These are phyloP conservation scores for Fusarium sp. DNA, from an alignment of 2,329 filamentous ascomycete genomes.

Conservation along the genomic window DNA sequence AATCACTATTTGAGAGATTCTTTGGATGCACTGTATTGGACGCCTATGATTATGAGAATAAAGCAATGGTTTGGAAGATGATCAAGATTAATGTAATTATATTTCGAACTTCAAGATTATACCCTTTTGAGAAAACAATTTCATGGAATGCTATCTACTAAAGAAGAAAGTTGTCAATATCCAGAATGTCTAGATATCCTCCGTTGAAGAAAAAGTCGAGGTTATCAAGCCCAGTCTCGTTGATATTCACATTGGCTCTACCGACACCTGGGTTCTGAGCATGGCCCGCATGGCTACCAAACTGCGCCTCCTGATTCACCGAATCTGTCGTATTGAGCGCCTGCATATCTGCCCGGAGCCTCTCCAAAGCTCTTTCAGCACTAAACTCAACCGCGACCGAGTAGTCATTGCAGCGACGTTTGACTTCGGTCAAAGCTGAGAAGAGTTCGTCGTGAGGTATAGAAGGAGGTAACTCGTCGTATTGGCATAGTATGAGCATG, in stretches of 20 bases:
- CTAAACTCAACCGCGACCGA: constrained; percentile 24
- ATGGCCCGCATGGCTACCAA: not conserved
- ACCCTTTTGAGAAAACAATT: not conserved
- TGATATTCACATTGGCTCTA: not conserved
- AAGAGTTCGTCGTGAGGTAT: constrained; percentile 5
- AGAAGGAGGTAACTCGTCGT: constrained; percentile 11
- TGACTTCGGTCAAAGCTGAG: constrained; percentile 7
- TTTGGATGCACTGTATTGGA: constrained; percentile 28
- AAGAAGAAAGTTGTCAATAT: constrained; percentile 22
- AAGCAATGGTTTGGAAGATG: constrained; percentile 21
- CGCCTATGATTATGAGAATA: constrained; percentile 25
- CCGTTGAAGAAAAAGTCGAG: constrained; percentile 31
- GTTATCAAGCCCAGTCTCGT: constrained; percentile 14
- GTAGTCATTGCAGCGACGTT: constrained; percentile 18
- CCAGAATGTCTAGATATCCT: constrained; percentile 22
- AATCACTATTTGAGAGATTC: constrained; percentile 42
- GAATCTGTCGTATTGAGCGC: not conserved
- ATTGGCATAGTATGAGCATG: constrained; percentile 26
- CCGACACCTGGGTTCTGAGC: not conserved
- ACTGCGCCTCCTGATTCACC: not conserved
- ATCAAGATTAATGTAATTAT: not conserved
- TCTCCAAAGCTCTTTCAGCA: constrained; percentile 28
- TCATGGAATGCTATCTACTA: not conserved
- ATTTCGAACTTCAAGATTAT: not conserved
- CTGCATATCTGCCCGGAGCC: not conserved